phyloP scores from a whole-genome alignment of 2,329 filamentous ascomycete species.

The Orbilia blumenaviensis region DNA sequence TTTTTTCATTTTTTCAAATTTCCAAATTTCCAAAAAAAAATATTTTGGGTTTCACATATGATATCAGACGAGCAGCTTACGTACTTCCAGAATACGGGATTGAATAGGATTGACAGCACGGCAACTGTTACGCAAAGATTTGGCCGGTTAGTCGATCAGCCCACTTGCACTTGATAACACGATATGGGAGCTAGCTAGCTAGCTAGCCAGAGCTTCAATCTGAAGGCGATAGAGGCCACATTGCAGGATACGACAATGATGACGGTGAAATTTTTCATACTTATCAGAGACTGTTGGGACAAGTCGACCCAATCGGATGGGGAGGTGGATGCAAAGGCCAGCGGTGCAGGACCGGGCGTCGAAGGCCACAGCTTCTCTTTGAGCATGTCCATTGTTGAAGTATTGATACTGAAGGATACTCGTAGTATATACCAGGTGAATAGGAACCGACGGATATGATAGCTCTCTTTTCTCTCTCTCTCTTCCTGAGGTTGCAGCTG shows the following conservation, averaged over 20 bases:
- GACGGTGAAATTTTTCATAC: conserved; percentile 15
- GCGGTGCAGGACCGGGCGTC: conserved; percentile 12
- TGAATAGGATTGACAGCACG: conserved; percentile 84
- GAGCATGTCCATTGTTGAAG: conserved; percentile 34
- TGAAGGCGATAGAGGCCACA: not conserved
- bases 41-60: conserved; percentile 59
- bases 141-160: not conserved
- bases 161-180: not conserved
- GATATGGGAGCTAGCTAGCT: too few species aligned
- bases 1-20: too few species aligned
- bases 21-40: not conserved
- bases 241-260: not conserved
- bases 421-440: too few species aligned
- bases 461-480: too few species aligned
- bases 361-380: conserved; percentile 52
- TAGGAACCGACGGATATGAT: not conserved
- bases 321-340: conserved; percentile 35
- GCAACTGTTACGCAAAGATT: conserved; percentile 70
- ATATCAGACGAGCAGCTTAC: conserved; percentile 70
- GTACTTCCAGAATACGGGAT: conserved; percentile 99
- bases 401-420: not conserved
- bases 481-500: conserved; percentile 7
- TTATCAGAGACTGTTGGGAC: conserved; percentile 49
- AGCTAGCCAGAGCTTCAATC: not conserved
- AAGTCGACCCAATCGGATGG: conserved; percentile 49